A percentile compares a stretch with the other conserved stretches of the same genome.
Evolutionary conservation across 176 grass and related monocot species (phyloP).

Genomic region (Avena eriantha): DNA sequence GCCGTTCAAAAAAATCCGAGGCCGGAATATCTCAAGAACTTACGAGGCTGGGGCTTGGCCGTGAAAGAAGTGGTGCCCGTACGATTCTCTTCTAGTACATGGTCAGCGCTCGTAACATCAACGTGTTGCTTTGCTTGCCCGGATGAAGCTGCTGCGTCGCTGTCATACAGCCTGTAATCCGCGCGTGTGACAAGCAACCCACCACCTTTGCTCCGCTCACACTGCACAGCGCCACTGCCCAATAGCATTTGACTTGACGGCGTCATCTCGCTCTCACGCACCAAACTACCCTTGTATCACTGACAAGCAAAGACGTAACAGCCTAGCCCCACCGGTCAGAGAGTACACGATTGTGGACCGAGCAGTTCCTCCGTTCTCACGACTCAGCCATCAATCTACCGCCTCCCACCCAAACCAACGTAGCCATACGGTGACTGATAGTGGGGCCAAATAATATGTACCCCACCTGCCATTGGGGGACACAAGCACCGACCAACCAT

Average conservation of each 20-base stretch:
- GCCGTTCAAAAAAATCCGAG: no score
- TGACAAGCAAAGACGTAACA: background rate
- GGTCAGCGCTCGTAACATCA: background rate
- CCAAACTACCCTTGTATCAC: background rate
- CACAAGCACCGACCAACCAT: background rate
- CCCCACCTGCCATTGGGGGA: constrained; percentile 8
- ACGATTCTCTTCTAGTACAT: background rate
- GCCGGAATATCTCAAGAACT: background rate
- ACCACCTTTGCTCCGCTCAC: constrained; percentile 35
- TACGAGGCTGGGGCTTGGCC: background rate
- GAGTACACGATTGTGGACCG: background rate
- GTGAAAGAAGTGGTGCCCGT: background rate
- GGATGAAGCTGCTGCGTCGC: constrained; percentile 30
- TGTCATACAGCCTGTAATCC: constrained; percentile 50
- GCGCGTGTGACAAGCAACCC: constrained; percentile 39
- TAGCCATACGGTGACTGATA: background rate
- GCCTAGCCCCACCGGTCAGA: background rate
- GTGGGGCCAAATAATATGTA: fast-evolving
- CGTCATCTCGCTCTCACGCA: background rate
- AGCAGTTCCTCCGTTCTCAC: background rate
- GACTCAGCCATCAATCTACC: background rate
- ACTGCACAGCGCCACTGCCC: constrained; percentile 2
- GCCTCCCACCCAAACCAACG: background rate
- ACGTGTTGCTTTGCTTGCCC: background rate
- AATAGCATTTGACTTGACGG: background rate